phyloP scores from a whole-genome alignment of 768 basidiomycete genomes.

The Naganishia randhawae region DNA sequence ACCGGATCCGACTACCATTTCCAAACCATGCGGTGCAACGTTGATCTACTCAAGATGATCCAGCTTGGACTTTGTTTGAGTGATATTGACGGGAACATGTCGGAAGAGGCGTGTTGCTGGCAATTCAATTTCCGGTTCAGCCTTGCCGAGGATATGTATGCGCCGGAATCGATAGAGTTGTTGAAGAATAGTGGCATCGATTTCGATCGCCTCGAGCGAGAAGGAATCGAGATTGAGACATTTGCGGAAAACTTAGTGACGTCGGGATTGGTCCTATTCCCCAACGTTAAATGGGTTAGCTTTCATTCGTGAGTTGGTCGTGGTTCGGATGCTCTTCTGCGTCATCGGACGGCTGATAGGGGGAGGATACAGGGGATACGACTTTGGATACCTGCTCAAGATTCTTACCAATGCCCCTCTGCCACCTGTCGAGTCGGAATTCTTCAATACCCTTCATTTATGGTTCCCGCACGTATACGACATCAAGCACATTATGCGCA shows the following conservation, averaged over 20 bases:
- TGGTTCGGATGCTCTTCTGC: not conserved
- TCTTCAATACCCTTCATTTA: conserved; percentile 76
- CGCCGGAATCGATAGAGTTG: conserved; percentile 93
- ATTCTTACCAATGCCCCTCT: conserved; percentile 73
- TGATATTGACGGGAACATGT: conserved; percentile 87
- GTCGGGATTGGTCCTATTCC: conserved; percentile 81
- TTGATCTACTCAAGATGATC: conserved; percentile 94
- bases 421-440: conserved; percentile 80
- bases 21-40: conserved; percentile 99
- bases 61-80: conserved; percentile 93
- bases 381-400: conserved; percentile 98
- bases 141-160: conserved; percentile 93
- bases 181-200: conserved; percentile 93
- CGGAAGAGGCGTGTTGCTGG: conserved; percentile 84
- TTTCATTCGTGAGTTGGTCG: conserved; percentile 77
- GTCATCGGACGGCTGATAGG: not conserved
- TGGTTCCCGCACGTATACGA: conserved; percentile 98
- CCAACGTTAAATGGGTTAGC: conserved; percentile 92
- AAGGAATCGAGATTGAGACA: conserved; percentile 85
- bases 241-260: conserved; percentile 98
- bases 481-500: conserved; percentile 91
- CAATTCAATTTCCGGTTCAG: conserved; percentile 98
- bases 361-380: conserved; percentile 74
- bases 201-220: conserved; percentile 85
- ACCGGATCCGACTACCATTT: conserved; percentile 98